Base-by-base conservation (phyloP, 176 grass and related monocot genomes). In the Cenchrus americanus region DNA sequence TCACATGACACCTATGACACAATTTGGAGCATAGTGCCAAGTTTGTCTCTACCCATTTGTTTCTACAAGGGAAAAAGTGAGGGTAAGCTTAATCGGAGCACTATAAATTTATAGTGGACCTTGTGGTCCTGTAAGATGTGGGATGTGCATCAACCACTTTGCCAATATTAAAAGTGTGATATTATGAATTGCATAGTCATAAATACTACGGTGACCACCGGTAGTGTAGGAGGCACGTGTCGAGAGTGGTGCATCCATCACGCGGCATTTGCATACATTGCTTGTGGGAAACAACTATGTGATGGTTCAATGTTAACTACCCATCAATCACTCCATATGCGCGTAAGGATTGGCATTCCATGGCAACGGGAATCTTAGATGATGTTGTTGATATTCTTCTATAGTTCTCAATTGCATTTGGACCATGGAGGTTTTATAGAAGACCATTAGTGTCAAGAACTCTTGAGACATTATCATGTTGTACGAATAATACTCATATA, bases 221-320 rank as follows among this genome's bases (percentile, higher is more conserved):
- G 0, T 76, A 75, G 62, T 75, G 26, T 55, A 48, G 24, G 1
- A 44, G 44, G 78, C 73, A 86, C 14, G 7, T 75, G 75, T 87
- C 1, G 5, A 73, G 0, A 34, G 41, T 19, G 66, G 21, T 73
- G 83, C 66, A 66, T 27, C 24, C 48, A 80, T 69, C 32, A 76
- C 6, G 5, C 0, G 21, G 14, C 40, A 68, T 83, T 79, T 82
- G 74, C 15, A 78, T 44, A 54, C 17, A 10, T 30, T 18, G 59
- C 3, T 90, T 69, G 80, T 90, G 84, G 61, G 53, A 90, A 80
- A 82, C 84, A 90, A 80, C 75, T 90, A 80, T 87, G 46, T 80
- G 84, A 90, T 90, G 14, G 69, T 64, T 87, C 80, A 90, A 41
- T 80, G 62, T 87, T 79, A 87, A 84, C 89, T 90, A 90, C 84